A percentile compares a stretch with the other conserved stretches of the same genome.
phyloP scores from a whole-genome alignment of 257 asterid species.

The Eustoma russellianum region DNA sequence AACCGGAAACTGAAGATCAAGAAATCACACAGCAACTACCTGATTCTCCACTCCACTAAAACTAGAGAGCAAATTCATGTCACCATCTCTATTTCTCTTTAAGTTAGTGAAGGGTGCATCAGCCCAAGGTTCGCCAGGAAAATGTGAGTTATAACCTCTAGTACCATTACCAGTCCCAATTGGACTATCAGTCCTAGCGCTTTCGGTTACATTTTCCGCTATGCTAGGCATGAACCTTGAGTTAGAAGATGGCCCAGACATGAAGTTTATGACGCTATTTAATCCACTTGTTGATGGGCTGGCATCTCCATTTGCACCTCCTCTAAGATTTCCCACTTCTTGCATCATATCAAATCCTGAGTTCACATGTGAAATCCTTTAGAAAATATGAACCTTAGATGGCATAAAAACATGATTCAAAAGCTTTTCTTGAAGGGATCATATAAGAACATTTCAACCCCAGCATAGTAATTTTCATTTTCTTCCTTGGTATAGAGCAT shows the following conservation, averaged over 20 bases:
- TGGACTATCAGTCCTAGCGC: constrained; percentile 13
- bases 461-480: no score
- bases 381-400: constrained; percentile 2
- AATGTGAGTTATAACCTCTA: constrained; percentile 22
- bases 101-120: constrained; percentile 35
- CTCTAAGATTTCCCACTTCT: constrained; percentile 57
- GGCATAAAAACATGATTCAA: neutral
- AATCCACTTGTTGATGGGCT: constrained; percentile 26
- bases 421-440: neutral
- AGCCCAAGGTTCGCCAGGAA: constrained; percentile 47
- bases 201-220: constrained; percentile 44
- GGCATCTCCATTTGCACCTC: constrained; percentile 23
- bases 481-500: neutral
- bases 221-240: constrained; percentile 78
- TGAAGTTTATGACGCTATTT: constrained; percentile 40
- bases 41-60: constrained; percentile 38
- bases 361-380: constrained; percentile 8
- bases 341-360: constrained; percentile 63
- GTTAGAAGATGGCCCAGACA: constrained; percentile 48
- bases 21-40: constrained; percentile 17
- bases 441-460: neutral
- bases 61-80: constrained; percentile 41
- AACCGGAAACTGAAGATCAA: neutral
- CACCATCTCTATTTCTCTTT: constrained; percentile 62
- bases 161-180: constrained; percentile 22